These are phyloP conservation scores for Sporothrix curviconia DNA, from an alignment of 2,329 filamentous ascomycete genomes.

Conservation along the genomic window DNA sequence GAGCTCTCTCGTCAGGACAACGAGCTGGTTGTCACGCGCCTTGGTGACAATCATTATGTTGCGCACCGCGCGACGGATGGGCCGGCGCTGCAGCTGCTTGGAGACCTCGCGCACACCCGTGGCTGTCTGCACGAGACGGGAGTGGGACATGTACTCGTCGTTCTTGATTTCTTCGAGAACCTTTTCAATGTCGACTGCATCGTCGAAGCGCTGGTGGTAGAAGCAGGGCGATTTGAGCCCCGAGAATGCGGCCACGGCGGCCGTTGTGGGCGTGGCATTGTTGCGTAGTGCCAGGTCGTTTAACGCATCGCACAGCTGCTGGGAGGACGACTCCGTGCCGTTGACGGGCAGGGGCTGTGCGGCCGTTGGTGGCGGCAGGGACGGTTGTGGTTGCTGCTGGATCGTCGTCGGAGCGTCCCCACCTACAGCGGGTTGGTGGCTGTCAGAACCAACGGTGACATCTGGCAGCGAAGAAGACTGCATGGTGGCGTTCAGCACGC, in stretches of 20 bases:
- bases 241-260: slow-evolving; percentile 42
- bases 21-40: slow-evolving; percentile 87
- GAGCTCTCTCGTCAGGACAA: slow-evolving; percentile 80
- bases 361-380: background rate
- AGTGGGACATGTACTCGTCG: slow-evolving; percentile 87
- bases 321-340: slow-evolving; percentile 35
- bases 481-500: slow-evolving; percentile 45
- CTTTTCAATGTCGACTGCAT: slow-evolving; percentile 89
- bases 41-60: slow-evolving; percentile 99
- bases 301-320: slow-evolving; percentile 57
- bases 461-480: slow-evolving; percentile 18
- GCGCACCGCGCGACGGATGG: slow-evolving; percentile 83
- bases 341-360: background rate
- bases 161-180: slow-evolving; percentile 90
- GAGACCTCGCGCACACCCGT: slow-evolving; percentile 92
- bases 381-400: background rate
- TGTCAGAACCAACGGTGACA: slow-evolving; percentile 23
- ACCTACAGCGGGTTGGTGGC: slow-evolving; percentile 9
- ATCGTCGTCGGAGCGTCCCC: slow-evolving; percentile 29
- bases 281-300: slow-evolving; percentile 42
- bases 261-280: slow-evolving; percentile 33
- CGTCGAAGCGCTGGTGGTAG: slow-evolving; percentile 95
- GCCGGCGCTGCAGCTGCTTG: slow-evolving; percentile 85
- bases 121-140: slow-evolving; percentile 87
- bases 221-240: slow-evolving; percentile 89